Percentiles rank a stretch among this genome's conserved stretches.
These are phyloP conservation scores for Curvularia verruculosa DNA, from an alignment of 2,329 filamentous ascomycete genomes.

Conservation along the genomic window DNA sequence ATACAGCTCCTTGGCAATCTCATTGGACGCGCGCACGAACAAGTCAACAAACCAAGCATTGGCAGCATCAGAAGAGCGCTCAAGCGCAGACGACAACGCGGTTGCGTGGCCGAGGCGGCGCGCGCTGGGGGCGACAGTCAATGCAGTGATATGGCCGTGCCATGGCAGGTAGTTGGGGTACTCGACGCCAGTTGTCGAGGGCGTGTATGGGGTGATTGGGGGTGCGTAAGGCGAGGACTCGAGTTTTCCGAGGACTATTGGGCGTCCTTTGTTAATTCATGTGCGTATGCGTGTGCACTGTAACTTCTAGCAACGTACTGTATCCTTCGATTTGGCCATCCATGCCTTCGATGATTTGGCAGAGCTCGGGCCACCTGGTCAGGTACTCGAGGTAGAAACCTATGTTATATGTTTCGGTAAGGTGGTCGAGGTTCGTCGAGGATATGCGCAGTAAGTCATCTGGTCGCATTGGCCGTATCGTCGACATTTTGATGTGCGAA, in stretches of 20 bases:
- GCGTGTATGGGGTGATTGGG: slow-evolving; percentile 74
- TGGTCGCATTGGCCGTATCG: slow-evolving; percentile 75
- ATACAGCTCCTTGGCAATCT: slow-evolving; percentile 86
- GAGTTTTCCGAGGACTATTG: slow-evolving; percentile 90
- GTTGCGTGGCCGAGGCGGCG: slow-evolving; percentile 87
- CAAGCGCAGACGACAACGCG: slow-evolving; percentile 79
- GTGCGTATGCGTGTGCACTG: neutral
- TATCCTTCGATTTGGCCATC: slow-evolving; percentile 93
- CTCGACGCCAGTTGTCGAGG: slow-evolving; percentile 46
- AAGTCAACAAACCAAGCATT: slow-evolving; percentile 95
- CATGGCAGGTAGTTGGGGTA: slow-evolving; percentile 86
- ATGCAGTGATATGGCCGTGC: slow-evolving; percentile 96
- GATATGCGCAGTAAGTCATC: slow-evolving; percentile 85
- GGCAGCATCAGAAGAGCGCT: slow-evolving; percentile 79
- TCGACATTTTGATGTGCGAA: slow-evolving; percentile 66
- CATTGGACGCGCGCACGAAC: slow-evolving; percentile 89
- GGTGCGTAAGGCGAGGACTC: slow-evolving; percentile 79
- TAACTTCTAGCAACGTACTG: slow-evolving; percentile 62
- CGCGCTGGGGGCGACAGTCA: slow-evolving; percentile 88
- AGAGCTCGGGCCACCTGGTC: slow-evolving; percentile 92
- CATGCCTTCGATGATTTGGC: slow-evolving; percentile 86
- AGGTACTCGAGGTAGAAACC: slow-evolving; percentile 96
- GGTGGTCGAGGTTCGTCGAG: slow-evolving; percentile 90
- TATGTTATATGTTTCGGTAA: slow-evolving; percentile 98
- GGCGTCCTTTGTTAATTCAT: neutral